A percentile compares a stretch with the other conserved stretches of the same genome.
phyloP scores from a whole-genome alignment of 2,329 filamentous ascomycete species.

The Curvularia hawaiiensis region DNA sequence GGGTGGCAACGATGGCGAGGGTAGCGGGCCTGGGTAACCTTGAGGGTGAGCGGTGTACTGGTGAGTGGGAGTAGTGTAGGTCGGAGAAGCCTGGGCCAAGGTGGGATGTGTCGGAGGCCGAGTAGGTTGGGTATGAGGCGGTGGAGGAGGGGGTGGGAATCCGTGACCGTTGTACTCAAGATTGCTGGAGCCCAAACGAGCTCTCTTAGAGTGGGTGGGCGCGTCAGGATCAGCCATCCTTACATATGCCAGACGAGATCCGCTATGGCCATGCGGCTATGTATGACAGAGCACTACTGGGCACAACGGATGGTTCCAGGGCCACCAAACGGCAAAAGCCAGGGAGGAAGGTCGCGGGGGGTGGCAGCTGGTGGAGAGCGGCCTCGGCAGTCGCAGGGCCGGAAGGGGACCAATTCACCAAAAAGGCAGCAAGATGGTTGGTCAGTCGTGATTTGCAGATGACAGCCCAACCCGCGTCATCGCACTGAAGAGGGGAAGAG shows the following conservation, averaged over 20 bases:
- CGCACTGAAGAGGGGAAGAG: constrained; percentile 37
- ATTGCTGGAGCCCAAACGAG: constrained; percentile 47
- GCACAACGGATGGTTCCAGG: constrained; percentile 25
- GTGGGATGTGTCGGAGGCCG: constrained; percentile 41
- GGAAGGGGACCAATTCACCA: constrained; percentile 36
- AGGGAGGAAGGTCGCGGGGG: constrained; percentile 29
- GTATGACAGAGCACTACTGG: constrained; percentile 30
- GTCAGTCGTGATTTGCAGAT: constrained; percentile 32
- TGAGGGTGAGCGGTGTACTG: constrained; percentile 29
- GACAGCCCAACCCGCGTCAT: constrained; percentile 45
- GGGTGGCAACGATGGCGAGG: constrained; percentile 41
- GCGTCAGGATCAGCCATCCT: constrained; percentile 49
- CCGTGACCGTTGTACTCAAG: constrained; percentile 42
- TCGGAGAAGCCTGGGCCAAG: constrained; percentile 37
- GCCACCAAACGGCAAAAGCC: constrained; percentile 36
- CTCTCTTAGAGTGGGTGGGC: constrained; percentile 44
- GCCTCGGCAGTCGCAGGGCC: constrained; percentile 40
- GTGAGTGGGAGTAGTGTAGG: constrained; percentile 30
- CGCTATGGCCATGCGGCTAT: constrained; percentile 50
- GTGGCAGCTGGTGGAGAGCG: constrained; percentile 29
- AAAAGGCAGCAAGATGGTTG: constrained; percentile 37
- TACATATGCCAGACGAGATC: constrained; percentile 42
- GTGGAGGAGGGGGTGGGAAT: constrained; percentile 40
- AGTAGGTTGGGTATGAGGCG: constrained; percentile 36
- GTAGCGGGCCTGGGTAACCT: constrained; percentile 31